phyloP scores from a whole-genome alignment of 2,329 filamentous ascomycete genomes.

The Capronia coronata region DNA sequence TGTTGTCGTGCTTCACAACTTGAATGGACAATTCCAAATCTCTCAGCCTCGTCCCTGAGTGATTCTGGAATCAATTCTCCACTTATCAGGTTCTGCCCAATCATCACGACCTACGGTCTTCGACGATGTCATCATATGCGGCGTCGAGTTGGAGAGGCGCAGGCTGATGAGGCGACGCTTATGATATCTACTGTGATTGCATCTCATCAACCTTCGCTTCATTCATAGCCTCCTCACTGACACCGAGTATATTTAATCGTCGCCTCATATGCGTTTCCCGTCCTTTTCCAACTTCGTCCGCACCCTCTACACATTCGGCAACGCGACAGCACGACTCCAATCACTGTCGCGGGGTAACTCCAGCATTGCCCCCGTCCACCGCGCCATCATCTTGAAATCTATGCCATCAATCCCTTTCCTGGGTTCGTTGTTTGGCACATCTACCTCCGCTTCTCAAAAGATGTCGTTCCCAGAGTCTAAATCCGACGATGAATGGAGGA shows the following conservation, averaged over 20 bases:
- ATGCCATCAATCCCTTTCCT: constrained; percentile 77
- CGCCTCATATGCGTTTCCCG: constrained; percentile 40
- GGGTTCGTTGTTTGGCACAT: constrained; percentile 65
- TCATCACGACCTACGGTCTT: neutral
- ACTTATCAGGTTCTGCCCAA: neutral
- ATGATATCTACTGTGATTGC: neutral
- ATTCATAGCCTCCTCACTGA: neutral
- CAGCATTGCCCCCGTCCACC: constrained; percentile 28
- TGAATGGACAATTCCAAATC: neutral
- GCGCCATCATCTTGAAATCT: constrained; percentile 46
- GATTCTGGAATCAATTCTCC: constrained; percentile 8
- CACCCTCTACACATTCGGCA: constrained; percentile 44
- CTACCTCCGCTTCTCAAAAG: constrained; percentile 41
- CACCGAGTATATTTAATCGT: neutral
- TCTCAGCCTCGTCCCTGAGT: neutral
- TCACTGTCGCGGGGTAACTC: constrained; percentile 5
- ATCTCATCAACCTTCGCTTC: neutral
- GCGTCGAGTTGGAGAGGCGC: constrained; percentile 2
- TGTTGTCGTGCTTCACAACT: neutral
- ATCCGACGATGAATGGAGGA: constrained; percentile 77
- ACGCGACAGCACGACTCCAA: constrained; percentile 34
- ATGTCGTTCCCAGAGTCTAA: constrained; percentile 71
- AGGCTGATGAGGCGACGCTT: neutral
- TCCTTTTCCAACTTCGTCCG: constrained; percentile 44
- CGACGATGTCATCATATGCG: constrained; percentile 9